Conservation (phyloP, 129 eudicot genomes). For the Tanacetum coccineum region DNA sequence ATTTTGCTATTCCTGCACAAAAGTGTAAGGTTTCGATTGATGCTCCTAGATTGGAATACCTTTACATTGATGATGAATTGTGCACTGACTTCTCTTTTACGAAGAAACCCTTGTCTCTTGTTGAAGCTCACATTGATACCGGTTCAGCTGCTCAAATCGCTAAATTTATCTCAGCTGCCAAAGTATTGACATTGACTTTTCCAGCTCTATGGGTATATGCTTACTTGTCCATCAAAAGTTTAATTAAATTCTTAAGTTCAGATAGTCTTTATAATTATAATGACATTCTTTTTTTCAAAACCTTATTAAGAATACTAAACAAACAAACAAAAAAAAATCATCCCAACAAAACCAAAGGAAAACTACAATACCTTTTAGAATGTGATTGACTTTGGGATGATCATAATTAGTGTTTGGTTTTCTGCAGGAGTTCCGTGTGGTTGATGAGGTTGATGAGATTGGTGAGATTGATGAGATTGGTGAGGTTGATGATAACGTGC, state of each 20-base stretch:
- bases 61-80: slow-evolving; percentile 14
- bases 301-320: no score
- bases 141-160: background rate
- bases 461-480: no score
- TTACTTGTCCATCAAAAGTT: background rate
- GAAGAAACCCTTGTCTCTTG: slow-evolving; percentile 10
- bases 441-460: background rate
- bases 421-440: slow-evolving; percentile 5
- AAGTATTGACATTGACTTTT: slow-evolving; percentile 8
- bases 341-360: background rate
- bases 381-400: background rate
- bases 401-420: background rate
- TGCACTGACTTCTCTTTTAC: background rate
- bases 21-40: slow-evolving; percentile 13
- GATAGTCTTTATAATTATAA: no score
- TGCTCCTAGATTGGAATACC: slow-evolving; percentile 22
- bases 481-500: slow-evolving; percentile 4
- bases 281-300: background rate
- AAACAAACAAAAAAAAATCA: background rate
- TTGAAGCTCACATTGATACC: slow-evolving; percentile 7
- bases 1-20: background rate
- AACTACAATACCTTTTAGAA: background rate
- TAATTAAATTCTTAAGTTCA: background rate
- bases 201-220: background rate
- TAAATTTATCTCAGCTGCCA: slow-evolving; percentile 2